phyloP scores from a whole-genome alignment of 1,284 basidiomycete species.

The Wallemia ichthyophaga region DNA sequence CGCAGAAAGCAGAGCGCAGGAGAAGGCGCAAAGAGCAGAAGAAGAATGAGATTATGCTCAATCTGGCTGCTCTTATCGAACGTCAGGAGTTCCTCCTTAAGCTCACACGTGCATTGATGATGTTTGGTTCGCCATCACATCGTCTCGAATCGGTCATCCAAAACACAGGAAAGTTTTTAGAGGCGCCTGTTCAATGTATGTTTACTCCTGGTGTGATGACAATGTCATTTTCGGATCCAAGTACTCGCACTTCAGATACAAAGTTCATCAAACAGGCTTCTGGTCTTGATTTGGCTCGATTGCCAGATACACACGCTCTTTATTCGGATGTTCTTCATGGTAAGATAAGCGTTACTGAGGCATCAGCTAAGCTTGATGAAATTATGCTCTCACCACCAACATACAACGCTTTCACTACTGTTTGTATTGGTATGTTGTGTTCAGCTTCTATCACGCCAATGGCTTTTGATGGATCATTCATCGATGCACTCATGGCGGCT shows the following conservation, averaged over 20 bases:
- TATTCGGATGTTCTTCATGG: constrained; percentile 75
- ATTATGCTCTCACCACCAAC: constrained; percentile 25
- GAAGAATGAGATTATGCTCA: constrained; percentile 35
- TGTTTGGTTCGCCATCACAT: constrained; percentile 23
- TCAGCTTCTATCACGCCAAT: constrained; percentile 24
- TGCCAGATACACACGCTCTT: constrained; percentile 39
- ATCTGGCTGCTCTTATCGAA: constrained; percentile 56
- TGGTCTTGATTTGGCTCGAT: constrained; percentile 42
- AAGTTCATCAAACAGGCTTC: constrained; percentile 52
- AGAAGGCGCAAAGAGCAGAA: not conserved
- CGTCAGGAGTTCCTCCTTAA: constrained; percentile 75
- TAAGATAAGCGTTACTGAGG: constrained; percentile 47
- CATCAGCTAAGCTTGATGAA: constrained; percentile 35
- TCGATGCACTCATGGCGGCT: constrained; percentile 43
- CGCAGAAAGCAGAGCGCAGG: not conserved
- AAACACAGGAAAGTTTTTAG: constrained; percentile 53
- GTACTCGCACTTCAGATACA: constrained; percentile 57
- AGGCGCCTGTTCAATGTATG: constrained; percentile 53
- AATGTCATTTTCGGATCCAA: constrained; percentile 48
- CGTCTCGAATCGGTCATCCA: constrained; percentile 62
- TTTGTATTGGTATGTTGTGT: constrained; percentile 51
- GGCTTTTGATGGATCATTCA: constrained; percentile 41
- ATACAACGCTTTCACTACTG: constrained; percentile 33
- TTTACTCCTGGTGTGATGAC: constrained; percentile 61
- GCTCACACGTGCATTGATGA: constrained; percentile 45